Evolutionary conservation across 2,329 filamentous ascomycete genomes (phyloP).

Genomic region (Penicillium carneum): DNA sequence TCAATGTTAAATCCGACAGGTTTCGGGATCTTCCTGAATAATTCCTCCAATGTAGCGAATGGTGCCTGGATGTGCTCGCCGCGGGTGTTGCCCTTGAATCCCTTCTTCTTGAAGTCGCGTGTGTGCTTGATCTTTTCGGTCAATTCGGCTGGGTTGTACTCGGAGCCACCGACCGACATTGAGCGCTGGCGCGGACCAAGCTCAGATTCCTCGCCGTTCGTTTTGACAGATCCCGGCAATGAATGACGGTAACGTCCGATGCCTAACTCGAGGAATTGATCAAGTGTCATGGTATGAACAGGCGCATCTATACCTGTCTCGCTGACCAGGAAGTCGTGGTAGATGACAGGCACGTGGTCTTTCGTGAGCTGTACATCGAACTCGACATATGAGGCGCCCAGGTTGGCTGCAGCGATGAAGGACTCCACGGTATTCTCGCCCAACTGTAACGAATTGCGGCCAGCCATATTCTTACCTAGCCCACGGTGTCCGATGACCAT

Average conservation of each 20-base stretch:
- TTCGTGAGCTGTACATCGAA: slow-evolving; percentile 97
- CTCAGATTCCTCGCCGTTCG: slow-evolving; percentile 25
- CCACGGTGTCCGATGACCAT: slow-evolving; percentile 80
- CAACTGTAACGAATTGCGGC: slow-evolving; percentile 85
- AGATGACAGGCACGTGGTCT: slow-evolving; percentile 96
- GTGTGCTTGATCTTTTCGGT: slow-evolving; percentile 96
- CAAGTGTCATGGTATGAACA: slow-evolving; percentile 90
- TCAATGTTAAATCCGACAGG: slow-evolving; percentile 96
- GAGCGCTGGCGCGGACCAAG: slow-evolving; percentile 56
- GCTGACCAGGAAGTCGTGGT: slow-evolving; percentile 96
- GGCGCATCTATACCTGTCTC: slow-evolving; percentile 97
- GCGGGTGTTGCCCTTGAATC: slow-evolving; percentile 92
- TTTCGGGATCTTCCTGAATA: slow-evolving; percentile 83
- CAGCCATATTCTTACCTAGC: slow-evolving; percentile 86
- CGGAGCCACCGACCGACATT: slow-evolving; percentile 65
- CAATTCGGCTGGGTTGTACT: slow-evolving; percentile 52
- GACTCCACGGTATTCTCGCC: slow-evolving; percentile 96
- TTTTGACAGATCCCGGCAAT: slow-evolving; percentile 47
- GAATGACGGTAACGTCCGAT: slow-evolving; percentile 53
- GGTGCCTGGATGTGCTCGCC: slow-evolving; percentile 95
- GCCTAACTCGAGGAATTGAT: slow-evolving; percentile 89
- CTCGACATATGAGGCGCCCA: slow-evolving; percentile 78
- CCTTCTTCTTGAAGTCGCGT: slow-evolving; percentile 89
- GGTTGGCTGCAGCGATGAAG: slow-evolving; percentile 92
- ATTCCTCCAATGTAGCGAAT: slow-evolving; percentile 91